Evolutionary conservation across 2,329 filamentous ascomycete species (phyloP), one percentile per base, ranked within the genome.

Genomic region (Fonsecaea multimorphosa): DNA sequence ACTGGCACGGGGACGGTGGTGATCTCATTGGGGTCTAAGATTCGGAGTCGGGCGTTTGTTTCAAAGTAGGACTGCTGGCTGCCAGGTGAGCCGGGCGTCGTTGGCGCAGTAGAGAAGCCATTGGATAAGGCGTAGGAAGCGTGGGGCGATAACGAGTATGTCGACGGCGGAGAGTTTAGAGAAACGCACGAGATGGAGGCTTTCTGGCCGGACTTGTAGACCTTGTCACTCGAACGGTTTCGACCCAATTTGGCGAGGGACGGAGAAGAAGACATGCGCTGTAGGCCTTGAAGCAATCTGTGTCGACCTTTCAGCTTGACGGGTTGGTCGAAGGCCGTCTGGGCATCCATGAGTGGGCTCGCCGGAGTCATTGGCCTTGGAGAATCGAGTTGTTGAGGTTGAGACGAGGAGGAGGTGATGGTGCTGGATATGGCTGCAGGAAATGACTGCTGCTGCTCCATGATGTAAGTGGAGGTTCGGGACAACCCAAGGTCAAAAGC

Each of bases 221-320:
- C 71, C 59, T 69, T 71, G 73, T 86, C 89, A 64, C 86, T 84
- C 6, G 91, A 89, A 63, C 88, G 84, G 29, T 87, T 81, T 65
- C 90, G 86, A 63, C 87, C 85, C 61, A 88, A 77, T 64, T 86
- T 85, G 46, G 85, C 82, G 58, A 96, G 80, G 16, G 90, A 91
- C 0, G 91, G 89, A 6, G 89, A 92, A 0, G 92, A 96, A 11
- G 91, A 89, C 74, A 96, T 94, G 64, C 91, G 89, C 68, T 94
- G 89, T 56, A 96, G 84, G 34, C 89, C 87, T 68, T 88, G 87
- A 19, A 96, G 81, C 36, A 96, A 78, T 65, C 89, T 87, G 72
- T 89, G 87, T 54, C 90, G 86, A 60, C 87, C 85, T 76, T 89
- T 92, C 63, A 86, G 81, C 77, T 89, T 92, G 29, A 81, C 82